Base-by-base conservation (phyloP, 106 monocot genomes). In the Allium cepa region DNA sequence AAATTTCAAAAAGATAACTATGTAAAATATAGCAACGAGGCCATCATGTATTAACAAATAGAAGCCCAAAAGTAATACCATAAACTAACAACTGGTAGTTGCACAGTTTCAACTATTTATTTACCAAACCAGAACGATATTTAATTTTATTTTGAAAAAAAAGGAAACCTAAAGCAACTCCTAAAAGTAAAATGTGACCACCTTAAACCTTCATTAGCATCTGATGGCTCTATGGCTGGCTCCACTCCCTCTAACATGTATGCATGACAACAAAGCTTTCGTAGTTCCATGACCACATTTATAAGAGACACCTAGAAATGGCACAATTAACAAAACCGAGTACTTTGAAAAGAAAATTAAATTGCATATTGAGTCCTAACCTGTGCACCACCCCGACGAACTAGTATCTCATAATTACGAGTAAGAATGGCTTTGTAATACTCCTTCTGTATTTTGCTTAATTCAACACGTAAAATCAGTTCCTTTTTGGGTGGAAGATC, bases 271-370 rank as follows among this genome's bases (percentile, higher is more conserved):
- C 99, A 99, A 53, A 99, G 92, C 73, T 99, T 99, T 52, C 99
- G 92, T 60, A 99, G 87, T 56, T 99, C 99, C 99, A 99, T 99
- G 8, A 99, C 99, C 66, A 99, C 99, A 81, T 99, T 99, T 71
- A 92, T 99, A 53, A 99, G 99, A 9, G 99, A 99, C 53, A 93
- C 87, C 94, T 94, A 55, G 50, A 85, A 36, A 50, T n/a, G 56
- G 62, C 13, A 60, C 74, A 63, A 56, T 59, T 7, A 45, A 66
- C 9, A 49, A 26, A 17, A 75, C 62, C 73, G 11, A 12, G n/a
- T 65, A 28, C 18, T 71, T 51, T 26, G 1, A 74, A 22, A 53
- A 70, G 9, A 57, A 47, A 6, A 14, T 36, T 55, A 69, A 18
- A 60, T 47, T 3, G 70, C 67, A 18, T 16, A 47, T n/a, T 56